phyloP scores from a whole-genome alignment of 202 grass and related monocot species.

The Digitaria exilis region DNA sequence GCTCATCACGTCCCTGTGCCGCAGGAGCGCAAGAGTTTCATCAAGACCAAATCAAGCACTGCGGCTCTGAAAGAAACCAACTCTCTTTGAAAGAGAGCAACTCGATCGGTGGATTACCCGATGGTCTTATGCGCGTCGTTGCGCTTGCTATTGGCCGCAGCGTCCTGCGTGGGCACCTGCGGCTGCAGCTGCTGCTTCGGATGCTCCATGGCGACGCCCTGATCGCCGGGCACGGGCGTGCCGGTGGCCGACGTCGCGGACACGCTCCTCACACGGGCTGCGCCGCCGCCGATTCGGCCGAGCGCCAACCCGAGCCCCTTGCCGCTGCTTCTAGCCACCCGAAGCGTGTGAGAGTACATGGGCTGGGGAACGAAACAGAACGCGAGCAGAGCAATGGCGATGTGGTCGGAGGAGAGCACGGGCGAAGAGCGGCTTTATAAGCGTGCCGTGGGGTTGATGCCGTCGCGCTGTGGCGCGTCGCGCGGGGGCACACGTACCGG shows the following conservation, averaged over 20 bases:
- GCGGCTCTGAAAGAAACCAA: too few relatives aligned
- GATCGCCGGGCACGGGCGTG: slow-evolving; percentile 19
- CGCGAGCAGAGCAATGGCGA: not conserved
- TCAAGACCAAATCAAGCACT: not conserved
- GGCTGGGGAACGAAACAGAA: not conserved
- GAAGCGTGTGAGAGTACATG: slow-evolving; percentile 45
- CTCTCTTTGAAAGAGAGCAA: too few relatives aligned
- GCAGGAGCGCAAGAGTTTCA: too few relatives aligned
- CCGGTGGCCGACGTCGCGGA: slow-evolving; percentile 23
- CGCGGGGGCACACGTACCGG: not conserved
- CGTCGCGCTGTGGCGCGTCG: slow-evolving; percentile 24
- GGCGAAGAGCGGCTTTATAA: not conserved
- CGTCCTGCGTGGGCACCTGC: not conserved
- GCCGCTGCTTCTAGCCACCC: slow-evolving; percentile 25
- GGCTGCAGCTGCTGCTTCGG: slow-evolving; percentile 37
- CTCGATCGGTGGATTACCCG: slow-evolving; percentile 21
- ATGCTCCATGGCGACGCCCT: slow-evolving; percentile 49
- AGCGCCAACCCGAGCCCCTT: slow-evolving; percentile 36
- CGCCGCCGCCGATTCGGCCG: slow-evolving; percentile 6
- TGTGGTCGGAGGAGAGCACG: not conserved
- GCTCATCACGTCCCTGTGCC: slow-evolving; percentile 59
- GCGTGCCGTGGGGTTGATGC: not conserved
- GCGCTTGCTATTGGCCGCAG: not conserved
- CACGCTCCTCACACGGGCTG: not conserved
- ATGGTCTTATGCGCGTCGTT: slow-evolving; percentile 33